Conservation (phyloP, 1,284 basidiomycete genomes). For the Marasmius tenuissimus region DNA sequence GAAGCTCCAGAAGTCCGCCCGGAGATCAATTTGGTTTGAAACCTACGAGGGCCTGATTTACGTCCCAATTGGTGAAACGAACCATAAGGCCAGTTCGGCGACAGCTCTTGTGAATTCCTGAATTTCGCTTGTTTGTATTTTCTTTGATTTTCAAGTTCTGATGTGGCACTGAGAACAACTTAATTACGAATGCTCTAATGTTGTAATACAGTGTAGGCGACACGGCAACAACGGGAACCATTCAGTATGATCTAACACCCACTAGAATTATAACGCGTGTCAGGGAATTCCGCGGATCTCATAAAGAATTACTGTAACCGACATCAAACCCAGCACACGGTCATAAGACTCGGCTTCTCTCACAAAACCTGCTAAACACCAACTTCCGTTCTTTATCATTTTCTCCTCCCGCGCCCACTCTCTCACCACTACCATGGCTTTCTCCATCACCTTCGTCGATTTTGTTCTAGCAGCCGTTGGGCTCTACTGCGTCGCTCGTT, state of each 20-base stretch:
- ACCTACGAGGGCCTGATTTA: no score
- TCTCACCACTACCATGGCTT: not conserved
- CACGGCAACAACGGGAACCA: not conserved
- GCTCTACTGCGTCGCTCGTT: slow-evolving; percentile 6
- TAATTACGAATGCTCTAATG: not conserved
- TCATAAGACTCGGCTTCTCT: not conserved
- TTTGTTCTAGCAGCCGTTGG: not conserved
- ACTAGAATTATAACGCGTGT: not conserved
- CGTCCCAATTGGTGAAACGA: no score
- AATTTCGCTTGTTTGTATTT: not conserved
- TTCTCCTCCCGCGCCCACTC: not conserved
- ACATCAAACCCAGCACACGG: not conserved
- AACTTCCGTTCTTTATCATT: not conserved
- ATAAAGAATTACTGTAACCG: not conserved
- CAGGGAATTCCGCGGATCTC: not conserved
- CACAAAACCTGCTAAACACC: not conserved
- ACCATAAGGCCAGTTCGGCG: no score
- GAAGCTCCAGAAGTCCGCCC: no score
- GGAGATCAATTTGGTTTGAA: no score
- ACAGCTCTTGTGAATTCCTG: no score
- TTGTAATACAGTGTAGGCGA: not conserved
- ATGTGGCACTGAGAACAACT: not conserved
- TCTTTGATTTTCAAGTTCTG: not conserved
- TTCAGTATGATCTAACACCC: not conserved
- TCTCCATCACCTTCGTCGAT: not conserved